These are phyloP conservation scores for Calcarisporium arbuscula DNA, from an alignment of 2,329 filamentous ascomycete genomes.

Conservation along the genomic window DNA sequence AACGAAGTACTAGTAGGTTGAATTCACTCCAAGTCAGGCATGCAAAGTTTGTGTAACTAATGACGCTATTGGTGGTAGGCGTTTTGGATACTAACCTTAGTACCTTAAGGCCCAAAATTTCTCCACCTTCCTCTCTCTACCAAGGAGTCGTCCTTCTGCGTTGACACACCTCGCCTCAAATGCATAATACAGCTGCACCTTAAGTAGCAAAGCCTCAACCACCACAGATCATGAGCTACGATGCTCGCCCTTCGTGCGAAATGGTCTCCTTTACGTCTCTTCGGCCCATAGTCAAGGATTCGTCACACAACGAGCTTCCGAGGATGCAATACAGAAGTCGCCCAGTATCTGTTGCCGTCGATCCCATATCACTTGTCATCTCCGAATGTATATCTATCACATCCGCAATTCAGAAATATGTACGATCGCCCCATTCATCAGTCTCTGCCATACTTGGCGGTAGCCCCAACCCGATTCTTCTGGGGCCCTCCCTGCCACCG, in stretches of 20 bases:
- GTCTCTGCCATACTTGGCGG: slow-evolving; percentile 93
- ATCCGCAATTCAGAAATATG: slow-evolving; percentile 95
- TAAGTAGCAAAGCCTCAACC: slow-evolving; percentile 7
- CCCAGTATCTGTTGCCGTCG: slow-evolving; percentile 73
- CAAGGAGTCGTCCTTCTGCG: no score
- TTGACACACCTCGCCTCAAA: no score
- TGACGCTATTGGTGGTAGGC: no score
- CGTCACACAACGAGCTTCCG: slow-evolving; percentile 24
- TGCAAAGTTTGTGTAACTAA: no score
- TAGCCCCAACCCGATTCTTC: slow-evolving; percentile 51
- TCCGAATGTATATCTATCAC: slow-evolving; percentile 99
- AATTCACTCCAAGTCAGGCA: no score
- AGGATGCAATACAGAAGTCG: slow-evolving; percentile 55
- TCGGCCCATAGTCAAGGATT: slow-evolving; percentile 7
- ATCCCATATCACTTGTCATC: slow-evolving; percentile 87
- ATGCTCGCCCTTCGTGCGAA: slow-evolving; percentile 19
- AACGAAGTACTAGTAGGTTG: no score
- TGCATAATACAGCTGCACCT: not conserved
- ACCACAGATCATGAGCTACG: slow-evolving; percentile 24
- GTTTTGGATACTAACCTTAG: slow-evolving; percentile 10
- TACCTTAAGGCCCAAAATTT: no score
- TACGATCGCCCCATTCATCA: slow-evolving; percentile 90
- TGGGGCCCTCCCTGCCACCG: slow-evolving; percentile 40
- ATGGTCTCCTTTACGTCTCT: slow-evolving; percentile 18
- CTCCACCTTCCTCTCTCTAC: no score